Percentiles rank a stretch among this genome's conserved stretches.
These are phyloP conservation scores for Eimeria zaria DNA, from an alignment of 169 alveolate species.

Conservation along the genomic window DNA sequence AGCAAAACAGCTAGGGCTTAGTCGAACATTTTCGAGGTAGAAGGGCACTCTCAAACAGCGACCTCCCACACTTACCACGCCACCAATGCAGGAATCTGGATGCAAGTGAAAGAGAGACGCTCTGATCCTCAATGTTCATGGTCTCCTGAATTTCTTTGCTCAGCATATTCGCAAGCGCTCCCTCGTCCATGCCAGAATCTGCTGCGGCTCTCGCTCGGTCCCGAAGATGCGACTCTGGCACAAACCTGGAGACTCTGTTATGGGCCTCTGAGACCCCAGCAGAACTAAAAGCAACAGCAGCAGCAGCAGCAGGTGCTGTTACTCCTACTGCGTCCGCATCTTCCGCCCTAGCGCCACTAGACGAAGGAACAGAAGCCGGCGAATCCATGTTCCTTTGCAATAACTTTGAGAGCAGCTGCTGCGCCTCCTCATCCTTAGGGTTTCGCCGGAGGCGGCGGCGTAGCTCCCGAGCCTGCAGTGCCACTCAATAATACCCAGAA, in stretches of 20 bases:
- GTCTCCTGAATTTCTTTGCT: constrained; percentile 82
- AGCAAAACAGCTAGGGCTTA: not conserved
- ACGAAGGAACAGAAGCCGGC: not conserved
- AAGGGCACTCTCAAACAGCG: not conserved
- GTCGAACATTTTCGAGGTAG: not conserved
- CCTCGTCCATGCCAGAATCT: constrained; percentile 24
- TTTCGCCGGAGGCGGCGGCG: constrained; percentile 80
- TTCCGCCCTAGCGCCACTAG: constrained; percentile 42
- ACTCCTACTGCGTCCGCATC: not conserved
- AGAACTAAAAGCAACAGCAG: constrained; percentile 20
- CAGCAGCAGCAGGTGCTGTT: constrained; percentile 41
- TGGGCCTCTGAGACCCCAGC: constrained; percentile 18
- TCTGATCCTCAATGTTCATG: constrained; percentile 32
- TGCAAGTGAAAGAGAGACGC: constrained; percentile 42
- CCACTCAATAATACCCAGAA: not conserved
- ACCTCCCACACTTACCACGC: constrained; percentile 29
- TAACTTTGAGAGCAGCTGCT: constrained; percentile 43
- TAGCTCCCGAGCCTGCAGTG: constrained; percentile 75
- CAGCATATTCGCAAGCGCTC: constrained; percentile 67
- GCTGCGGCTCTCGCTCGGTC: not conserved
- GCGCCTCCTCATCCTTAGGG: constrained; percentile 77
- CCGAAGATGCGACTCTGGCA: constrained; percentile 23
- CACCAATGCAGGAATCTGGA: constrained; percentile 54
- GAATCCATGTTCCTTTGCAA: constrained; percentile 54
- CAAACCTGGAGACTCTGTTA: not conserved